These are phyloP conservation scores for Neofusicoccum umdonicola DNA, from an alignment of 2,329 filamentous ascomycete species.

Conservation along the genomic window DNA sequence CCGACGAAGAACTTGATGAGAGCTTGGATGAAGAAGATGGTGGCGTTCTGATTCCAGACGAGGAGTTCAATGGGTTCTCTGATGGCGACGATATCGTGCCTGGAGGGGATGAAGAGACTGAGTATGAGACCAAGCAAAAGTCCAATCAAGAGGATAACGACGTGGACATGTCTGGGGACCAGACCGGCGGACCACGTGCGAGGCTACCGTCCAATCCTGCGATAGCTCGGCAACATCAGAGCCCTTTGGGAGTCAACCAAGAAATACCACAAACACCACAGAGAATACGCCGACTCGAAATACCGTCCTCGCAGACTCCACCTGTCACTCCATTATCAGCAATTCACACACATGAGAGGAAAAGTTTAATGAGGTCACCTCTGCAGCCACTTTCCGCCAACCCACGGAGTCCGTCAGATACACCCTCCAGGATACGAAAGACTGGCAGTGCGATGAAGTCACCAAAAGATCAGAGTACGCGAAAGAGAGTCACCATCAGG, in stretches of 20 bases:
- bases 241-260: background rate
- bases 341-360: slow-evolving; percentile 5
- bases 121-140: background rate
- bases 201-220: background rate
- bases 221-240: background rate
- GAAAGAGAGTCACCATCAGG: background rate
- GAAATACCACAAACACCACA: slow-evolving; percentile 5
- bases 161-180: background rate
- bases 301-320: slow-evolving; percentile 15
- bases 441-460: too few species aligned
- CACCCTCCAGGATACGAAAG: background rate
- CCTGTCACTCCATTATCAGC: slow-evolving; percentile 1
- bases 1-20: background rate
- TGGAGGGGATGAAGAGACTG: background rate
- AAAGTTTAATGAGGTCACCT: background rate
- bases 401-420: background rate
- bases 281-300: background rate
- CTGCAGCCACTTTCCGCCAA: background rate
- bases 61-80: slow-evolving; percentile 5
- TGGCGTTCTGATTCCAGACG: background rate
- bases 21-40: background rate
- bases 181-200: too few species aligned
- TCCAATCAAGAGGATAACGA: background rate
- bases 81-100: background rate
- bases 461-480: background rate